Evolutionary conservation across 306 rosid genomes (phyloP), one percentile per base, ranked within the genome.

Genomic region (Acacia crassicarpa): DNA sequence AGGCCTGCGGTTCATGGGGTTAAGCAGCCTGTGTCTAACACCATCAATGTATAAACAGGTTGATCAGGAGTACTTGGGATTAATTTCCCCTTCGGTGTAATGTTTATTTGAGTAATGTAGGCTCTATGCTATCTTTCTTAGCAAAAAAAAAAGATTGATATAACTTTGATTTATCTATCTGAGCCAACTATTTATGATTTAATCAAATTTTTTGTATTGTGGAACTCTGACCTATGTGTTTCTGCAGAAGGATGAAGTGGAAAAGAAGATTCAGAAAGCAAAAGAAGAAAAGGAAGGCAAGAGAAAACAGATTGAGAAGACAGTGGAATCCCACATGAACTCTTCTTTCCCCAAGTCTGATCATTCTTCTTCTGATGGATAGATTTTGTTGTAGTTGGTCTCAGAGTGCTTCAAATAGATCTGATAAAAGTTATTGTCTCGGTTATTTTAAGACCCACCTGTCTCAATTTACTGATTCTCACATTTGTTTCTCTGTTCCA

Each of bases 231-330:
- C 5, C 3, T 27, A 32, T 83, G 38, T 61, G 38, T 54, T 35
- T 83, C 35, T 72, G 78, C 77, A 84, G 90, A 81, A 73, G 84
- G 89, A 87, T 33, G 72, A 84, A 83, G 84, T 85, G 49, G 51
- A 84, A 23, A 74, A 58, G 82, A 73, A 76, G 51, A 83, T 90
- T 69, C 53, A 80, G 58, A 81, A 69, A 65, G 88, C 79, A 13
- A 86, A 72, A 74, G 68, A 86, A 84, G 78, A 83, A 77, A 88
- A 73, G 11, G 84, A 86, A 58, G 80, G 78, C 11, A 76, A 73
- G 83, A 86, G 86, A 79, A 75, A 73, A 56, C 83, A 88, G 77
- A 54, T 88, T 48, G 87, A 86, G 86, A 83, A 85, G 84, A 44
- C 76, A 15, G 73, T 80, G 44, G 85, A 86, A 40, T 86, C 88